These are phyloP conservation scores for Platanthera guangdongensis DNA, from an alignment of 106 monocot genomes.

Conservation along the genomic window DNA sequence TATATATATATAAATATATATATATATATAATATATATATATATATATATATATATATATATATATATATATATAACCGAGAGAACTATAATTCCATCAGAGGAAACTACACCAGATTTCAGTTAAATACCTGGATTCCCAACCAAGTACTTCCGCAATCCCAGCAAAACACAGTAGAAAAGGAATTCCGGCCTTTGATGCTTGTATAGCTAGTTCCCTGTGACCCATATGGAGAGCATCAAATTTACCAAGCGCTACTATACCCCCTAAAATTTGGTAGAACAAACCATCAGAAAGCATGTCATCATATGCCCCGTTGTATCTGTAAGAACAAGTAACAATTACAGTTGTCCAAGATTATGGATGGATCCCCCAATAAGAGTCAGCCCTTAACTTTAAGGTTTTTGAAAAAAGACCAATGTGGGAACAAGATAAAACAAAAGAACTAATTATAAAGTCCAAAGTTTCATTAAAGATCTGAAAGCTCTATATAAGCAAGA, in stretches of 20 bases:
- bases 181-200: slow-evolving; percentile 74
- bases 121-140: slow-evolving; percentile 59
- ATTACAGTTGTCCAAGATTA: not conserved
- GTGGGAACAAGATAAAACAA: not conserved
- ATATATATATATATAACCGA: not conserved
- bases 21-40: not conserved
- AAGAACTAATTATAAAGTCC: not conserved
- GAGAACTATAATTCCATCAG: too few species aligned
- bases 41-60: too few species aligned
- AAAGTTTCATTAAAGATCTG: not conserved
- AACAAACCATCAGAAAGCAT: slow-evolving; percentile 1
- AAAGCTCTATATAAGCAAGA: not conserved
- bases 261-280: slow-evolving; percentile 50
- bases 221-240: slow-evolving; percentile 96
- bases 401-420: not conserved
- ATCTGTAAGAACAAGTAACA: not conserved
- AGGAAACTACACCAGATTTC: not conserved
- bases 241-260: slow-evolving; percentile 98
- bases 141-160: slow-evolving; percentile 92
- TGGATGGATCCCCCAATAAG: not conserved
- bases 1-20: not conserved
- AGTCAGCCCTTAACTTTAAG: not conserved
- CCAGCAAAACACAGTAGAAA: slow-evolving; percentile 94
- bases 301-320: not conserved
- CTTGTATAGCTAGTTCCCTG: slow-evolving; percentile 82